Base-by-base conservation (phyloP, 1,284 basidiomycete species). In the Wolfiporia cocos region DNA sequence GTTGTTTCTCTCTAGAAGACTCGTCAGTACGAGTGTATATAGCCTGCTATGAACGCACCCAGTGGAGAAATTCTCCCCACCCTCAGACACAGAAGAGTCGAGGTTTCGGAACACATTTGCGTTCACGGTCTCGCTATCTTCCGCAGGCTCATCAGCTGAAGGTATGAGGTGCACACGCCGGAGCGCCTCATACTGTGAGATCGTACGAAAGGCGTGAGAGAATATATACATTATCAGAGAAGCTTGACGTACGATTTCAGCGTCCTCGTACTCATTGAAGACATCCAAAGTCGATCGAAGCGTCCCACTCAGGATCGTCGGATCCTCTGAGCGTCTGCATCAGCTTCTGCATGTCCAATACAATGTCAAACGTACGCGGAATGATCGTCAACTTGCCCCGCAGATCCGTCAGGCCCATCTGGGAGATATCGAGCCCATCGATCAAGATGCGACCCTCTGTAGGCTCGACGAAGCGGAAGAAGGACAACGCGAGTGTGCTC, bases 381-480 rank as follows among this genome's bases (percentile, higher is more conserved):
- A 99, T 97, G 60, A 99, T 95, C 3, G 92, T 94, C 45, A 95
- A 70, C 44, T 70, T 78, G 61, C 80, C 79, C 32, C 95, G 77
- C 42, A 99, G 72, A 61, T 95, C 92, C 0, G 86, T 85, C 26
- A 96, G 67, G n/a, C 92, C 92, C 47, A 97, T 78, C 51, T 76
- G 76, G 28, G 87, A 70, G 42, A 93, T 93, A 53, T 96, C 89
- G 19, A 94, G 53, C n/a, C 76, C 89, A 63, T 98, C 95, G 37
- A 99, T 78, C 17, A 82, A 43, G 44, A 99, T 97, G 4, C 70
- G 68, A 2, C 92, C 92, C 54, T 83, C 74, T 0, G 81, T 81
- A 0, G 92, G 86, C 56, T 96, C 92, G 18, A 95, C 90, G 56
- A 96, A 95, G 39, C 96, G 81, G 82, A 98, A 97, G 71, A 97